These are phyloP conservation scores for Synchytrium microbalum DNA, from an alignment of 371 early-diverging fungal genomes.

Conservation along the genomic window DNA sequence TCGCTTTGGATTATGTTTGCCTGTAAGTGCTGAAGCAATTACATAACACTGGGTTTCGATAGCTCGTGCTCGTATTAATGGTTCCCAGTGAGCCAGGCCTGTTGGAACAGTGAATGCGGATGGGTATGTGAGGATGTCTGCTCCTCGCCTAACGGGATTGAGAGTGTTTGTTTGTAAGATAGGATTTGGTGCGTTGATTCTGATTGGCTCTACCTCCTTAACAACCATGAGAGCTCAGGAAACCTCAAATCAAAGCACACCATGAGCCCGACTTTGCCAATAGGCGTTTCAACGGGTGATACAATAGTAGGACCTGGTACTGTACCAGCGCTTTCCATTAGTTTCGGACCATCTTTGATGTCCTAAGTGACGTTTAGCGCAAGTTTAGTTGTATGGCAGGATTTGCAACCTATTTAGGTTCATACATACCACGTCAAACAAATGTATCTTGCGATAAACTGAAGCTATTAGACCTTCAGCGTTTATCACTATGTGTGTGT, in stretches of 20 bases:
- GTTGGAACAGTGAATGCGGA: slow-evolving; percentile 81
- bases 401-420: slow-evolving; percentile 9
- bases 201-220: background rate
- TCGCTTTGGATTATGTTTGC: slow-evolving; percentile 66
- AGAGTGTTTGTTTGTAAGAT: slow-evolving; percentile 47
- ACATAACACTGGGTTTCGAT: slow-evolving; percentile 78
- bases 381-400: background rate
- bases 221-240: slow-evolving; percentile 26
- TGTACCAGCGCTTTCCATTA: slow-evolving; percentile 58
- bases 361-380: background rate
- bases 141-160: slow-evolving; percentile 50
- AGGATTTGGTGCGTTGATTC: background rate
- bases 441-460: slow-evolving; percentile 67
- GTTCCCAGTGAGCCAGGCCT: slow-evolving; percentile 78
- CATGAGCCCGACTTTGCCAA: slow-evolving; percentile 61
- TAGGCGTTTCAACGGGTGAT: slow-evolving; percentile 52
- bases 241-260: slow-evolving; percentile 81
- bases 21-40: slow-evolving; percentile 72
- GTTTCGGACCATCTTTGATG: slow-evolving; percentile 48
- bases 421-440: slow-evolving; percentile 58
- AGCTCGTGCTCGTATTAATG: slow-evolving; percentile 70
- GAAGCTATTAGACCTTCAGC: slow-evolving; percentile 47
- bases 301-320: slow-evolving; percentile 42
- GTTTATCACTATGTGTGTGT: slow-evolving; percentile 44
- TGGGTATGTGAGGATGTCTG: slow-evolving; percentile 70